Conservation (phyloP, 2,329 filamentous ascomycete species). For the Epichloe hybrida region DNA sequence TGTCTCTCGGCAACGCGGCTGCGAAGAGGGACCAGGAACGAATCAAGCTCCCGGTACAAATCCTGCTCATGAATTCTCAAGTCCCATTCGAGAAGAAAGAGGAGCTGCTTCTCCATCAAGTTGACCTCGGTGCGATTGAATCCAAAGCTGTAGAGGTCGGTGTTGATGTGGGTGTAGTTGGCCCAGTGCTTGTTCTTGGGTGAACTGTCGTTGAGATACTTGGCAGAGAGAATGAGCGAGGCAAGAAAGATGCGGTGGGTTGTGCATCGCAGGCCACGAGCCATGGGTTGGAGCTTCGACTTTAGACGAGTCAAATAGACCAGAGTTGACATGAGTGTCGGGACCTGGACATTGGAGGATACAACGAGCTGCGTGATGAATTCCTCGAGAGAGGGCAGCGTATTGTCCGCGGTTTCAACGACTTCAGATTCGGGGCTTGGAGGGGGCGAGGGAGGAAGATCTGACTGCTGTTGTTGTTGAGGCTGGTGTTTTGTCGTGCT, state of each 20-base stretch:
- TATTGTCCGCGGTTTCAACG: slow-evolving; percentile 32
- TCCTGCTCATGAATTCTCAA: slow-evolving; percentile 74
- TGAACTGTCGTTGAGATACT: slow-evolving; percentile 96
- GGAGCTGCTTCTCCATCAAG: slow-evolving; percentile 97
- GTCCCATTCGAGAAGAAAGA: slow-evolving; percentile 92
- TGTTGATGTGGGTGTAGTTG: slow-evolving; percentile 70
- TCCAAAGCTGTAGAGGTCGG: slow-evolving; percentile 55
- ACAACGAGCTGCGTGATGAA: slow-evolving; percentile 89
- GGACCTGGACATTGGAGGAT: slow-evolving; percentile 90
- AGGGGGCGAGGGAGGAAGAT: slow-evolving; percentile 38
- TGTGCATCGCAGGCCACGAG: slow-evolving; percentile 91
- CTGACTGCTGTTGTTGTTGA: slow-evolving; percentile 5
- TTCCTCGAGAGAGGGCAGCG: slow-evolving; percentile 67
- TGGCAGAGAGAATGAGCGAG: slow-evolving; percentile 72
- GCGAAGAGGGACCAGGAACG: slow-evolving; percentile 78
- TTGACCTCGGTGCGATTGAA: slow-evolving; percentile 96
- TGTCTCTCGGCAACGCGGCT: slow-evolving; percentile 38
- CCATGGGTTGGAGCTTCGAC: slow-evolving; percentile 76
- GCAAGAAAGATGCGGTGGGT: slow-evolving; percentile 96
- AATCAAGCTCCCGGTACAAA: slow-evolving; percentile 74
- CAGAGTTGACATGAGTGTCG: slow-evolving; percentile 91
- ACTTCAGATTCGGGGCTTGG: slow-evolving; percentile 34
- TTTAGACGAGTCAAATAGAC: slow-evolving; percentile 84
- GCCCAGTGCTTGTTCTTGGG: slow-evolving; percentile 99
- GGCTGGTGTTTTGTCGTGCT: slow-evolving; percentile 16